Conservation (phyloP, 1,284 basidiomycete species). For the Cutaneotrichosporon cyanovorans region DNA sequence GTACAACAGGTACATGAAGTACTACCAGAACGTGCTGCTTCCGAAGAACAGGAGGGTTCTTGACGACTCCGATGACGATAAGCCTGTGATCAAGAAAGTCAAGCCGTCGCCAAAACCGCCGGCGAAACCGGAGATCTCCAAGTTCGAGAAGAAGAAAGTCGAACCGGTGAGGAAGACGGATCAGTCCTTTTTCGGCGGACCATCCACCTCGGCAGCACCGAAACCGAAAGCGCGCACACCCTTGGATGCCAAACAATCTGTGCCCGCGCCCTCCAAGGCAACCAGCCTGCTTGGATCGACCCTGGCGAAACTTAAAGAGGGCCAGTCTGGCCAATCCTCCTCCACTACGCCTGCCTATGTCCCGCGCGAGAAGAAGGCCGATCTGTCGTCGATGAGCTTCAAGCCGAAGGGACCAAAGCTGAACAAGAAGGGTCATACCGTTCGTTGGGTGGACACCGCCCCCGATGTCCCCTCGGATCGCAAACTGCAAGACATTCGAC, state of each 20-base stretch:
- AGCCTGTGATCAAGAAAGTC: not conserved
- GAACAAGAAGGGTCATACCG: conserved; percentile 31
- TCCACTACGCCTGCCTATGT: conserved; percentile 5
- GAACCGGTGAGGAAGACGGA: conserved; percentile 5
- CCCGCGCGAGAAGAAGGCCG: conserved; percentile 10
- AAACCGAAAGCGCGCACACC: conserved; percentile 21
- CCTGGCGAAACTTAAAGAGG: not conserved
- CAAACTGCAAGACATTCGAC: conserved; percentile 19
- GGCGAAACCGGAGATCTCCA: not conserved
- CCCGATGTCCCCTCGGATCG: conserved; percentile 15
- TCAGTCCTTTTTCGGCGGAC: conserved; percentile 32
- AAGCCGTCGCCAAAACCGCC: not conserved
- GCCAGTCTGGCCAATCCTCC: too few species aligned
- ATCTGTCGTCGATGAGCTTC: not conserved
- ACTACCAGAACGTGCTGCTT: conserved; percentile 12
- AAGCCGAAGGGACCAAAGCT: conserved; percentile 15
- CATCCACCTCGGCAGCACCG: conserved; percentile 4
- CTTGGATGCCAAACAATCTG: conserved; percentile 10
- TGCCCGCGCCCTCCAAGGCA: not conserved
- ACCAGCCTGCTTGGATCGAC: conserved; percentile 7
- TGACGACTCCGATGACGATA: conserved; percentile 5
- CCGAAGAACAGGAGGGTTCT: conserved; percentile 8
- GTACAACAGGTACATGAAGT: conserved; percentile 16
- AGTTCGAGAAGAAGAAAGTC: not conserved
- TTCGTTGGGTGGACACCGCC: conserved; percentile 29